Evolutionary conservation across 495 filamentous ascomycete genomes (phyloP).

Genomic region (Rhizodiscina lignyota): DNA sequence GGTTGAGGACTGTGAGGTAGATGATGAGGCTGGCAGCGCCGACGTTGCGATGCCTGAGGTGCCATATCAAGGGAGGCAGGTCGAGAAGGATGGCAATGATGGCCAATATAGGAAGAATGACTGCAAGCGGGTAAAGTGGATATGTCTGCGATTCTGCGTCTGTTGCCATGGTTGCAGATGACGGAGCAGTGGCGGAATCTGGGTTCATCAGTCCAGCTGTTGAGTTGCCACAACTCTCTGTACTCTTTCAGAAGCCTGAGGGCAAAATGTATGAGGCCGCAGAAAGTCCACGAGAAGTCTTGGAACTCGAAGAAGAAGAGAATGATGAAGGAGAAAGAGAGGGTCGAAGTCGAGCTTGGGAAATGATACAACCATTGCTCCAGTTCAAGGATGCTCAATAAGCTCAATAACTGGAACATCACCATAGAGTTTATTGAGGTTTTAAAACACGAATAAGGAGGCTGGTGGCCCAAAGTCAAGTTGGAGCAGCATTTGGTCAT

Average conservation of each 20-base stretch:
- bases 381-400: too few species aligned
- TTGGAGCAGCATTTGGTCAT: too few species aligned
- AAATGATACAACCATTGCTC: too few species aligned
- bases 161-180: background rate
- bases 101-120: slow-evolving; percentile 31
- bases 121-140: slow-evolving; percentile 4
- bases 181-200: background rate
- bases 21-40: slow-evolving; percentile 44
- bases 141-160: background rate
- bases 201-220: background rate
- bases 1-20: slow-evolving; percentile 47
- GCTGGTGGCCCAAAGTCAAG: too few species aligned
- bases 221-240: background rate
- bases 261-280: background rate
- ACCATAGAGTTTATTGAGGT: too few species aligned
- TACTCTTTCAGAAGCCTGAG: background rate
- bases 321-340: too few species aligned
- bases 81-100: slow-evolving; percentile 37
- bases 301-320: too few species aligned
- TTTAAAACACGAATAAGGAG: too few species aligned
- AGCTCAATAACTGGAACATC: too few species aligned
- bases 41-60: slow-evolving; percentile 42
- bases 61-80: slow-evolving; percentile 36
- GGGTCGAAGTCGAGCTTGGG: too few species aligned
- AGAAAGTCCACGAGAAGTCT: background rate